Evolutionary conservation across 2,329 filamentous ascomycete genomes (phyloP).

Genomic region (Xylaria multiplex): DNA sequence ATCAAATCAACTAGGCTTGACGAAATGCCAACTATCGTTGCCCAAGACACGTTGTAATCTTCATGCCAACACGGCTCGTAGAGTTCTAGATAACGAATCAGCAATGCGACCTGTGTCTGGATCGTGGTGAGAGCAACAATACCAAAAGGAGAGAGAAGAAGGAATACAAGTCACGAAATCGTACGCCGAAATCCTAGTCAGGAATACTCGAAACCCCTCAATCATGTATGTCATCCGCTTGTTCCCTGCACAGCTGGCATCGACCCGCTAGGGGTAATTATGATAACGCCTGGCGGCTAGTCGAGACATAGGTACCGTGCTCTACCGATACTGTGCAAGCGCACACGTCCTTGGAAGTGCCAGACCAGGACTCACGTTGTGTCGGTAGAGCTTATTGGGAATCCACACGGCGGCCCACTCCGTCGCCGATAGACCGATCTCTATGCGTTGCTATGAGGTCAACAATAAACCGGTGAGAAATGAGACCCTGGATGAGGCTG

Average conservation of each 20-base stretch:
- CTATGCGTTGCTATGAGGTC: conserved; percentile 17
- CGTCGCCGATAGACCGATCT: neutral
- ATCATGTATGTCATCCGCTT: conserved; percentile 23
- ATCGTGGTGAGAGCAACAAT: too few relatives aligned
- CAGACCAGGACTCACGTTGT: conserved; percentile 7
- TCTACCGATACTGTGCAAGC: neutral
- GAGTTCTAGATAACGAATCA: neutral
- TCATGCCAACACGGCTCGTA: too few relatives aligned
- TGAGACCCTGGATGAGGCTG: conserved; percentile 30
- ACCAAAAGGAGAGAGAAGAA: neutral
- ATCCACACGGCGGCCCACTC: conserved; percentile 23
- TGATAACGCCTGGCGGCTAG: conserved; percentile 10
- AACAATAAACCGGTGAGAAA: conserved; percentile 10
- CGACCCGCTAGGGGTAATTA: conserved; percentile 26
- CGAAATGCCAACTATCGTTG: too few relatives aligned
- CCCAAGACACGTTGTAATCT: too few relatives aligned
- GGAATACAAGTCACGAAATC: neutral
- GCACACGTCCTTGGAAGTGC: conserved; percentile 6
- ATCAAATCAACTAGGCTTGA: too few relatives aligned
- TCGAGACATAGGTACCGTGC: conserved; percentile 2
- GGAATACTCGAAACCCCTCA: neutral
- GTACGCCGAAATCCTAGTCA: conserved; percentile 3
- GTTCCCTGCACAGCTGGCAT: conserved; percentile 33
- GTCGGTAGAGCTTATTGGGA: conserved; percentile 10
- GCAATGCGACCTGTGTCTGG: neutral